phyloP scores from a whole-genome alignment of 2,329 filamentous ascomycete genomes.

The Parafenestella ontariensis region DNA sequence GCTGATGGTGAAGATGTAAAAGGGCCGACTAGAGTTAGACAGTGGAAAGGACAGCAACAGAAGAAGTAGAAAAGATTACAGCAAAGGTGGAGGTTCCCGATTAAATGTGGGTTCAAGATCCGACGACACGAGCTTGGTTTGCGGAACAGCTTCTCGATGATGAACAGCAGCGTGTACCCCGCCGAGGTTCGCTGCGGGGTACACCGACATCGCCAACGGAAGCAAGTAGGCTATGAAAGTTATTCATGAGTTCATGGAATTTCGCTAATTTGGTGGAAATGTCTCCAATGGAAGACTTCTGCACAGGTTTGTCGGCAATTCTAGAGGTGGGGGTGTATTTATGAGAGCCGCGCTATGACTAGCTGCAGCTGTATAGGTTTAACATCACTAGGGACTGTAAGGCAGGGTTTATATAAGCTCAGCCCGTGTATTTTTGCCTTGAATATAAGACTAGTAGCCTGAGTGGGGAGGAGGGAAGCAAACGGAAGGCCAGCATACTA shows the following conservation, averaged over 20 bases:
- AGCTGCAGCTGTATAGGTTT: not conserved
- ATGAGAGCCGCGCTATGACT: not conserved
- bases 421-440: not conserved
- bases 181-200: constrained; percentile 36
- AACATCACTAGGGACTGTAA: not conserved
- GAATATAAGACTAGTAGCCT: no score
- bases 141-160: constrained; percentile 15
- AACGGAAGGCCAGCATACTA: constrained; percentile 7
- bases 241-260: not conserved
- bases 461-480: not conserved
- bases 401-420: no score
- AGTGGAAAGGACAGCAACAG: not conserved
- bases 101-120: constrained; percentile 18
- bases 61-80: not conserved
- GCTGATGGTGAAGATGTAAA: not conserved
- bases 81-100: constrained; percentile 3
- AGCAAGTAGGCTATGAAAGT: constrained; percentile 15
- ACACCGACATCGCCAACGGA: constrained; percentile 9
- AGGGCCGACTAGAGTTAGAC: not conserved
- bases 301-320: not conserved
- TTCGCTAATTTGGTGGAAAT: not conserved
- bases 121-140: constrained; percentile 14
- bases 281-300: not conserved
- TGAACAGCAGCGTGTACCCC: constrained; percentile 25
- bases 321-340: not conserved